A percentile compares a stretch with the other conserved stretches of the same genome.
These are phyloP conservation scores for Penicillium canescens DNA, from an alignment of 495 filamentous ascomycete species.

Conservation along the genomic window DNA sequence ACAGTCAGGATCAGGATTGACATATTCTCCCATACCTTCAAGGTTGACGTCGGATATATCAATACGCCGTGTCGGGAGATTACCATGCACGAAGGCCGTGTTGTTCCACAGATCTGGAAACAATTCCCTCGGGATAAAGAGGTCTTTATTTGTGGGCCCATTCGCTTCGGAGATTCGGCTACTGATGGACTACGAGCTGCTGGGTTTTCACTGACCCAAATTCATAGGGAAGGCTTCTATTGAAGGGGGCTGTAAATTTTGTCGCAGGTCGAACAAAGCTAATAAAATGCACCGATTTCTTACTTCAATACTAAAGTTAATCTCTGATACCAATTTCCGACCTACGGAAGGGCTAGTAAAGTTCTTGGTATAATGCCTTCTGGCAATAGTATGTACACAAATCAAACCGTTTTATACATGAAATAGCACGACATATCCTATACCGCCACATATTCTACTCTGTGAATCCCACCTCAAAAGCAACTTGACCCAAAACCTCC, in stretches of 20 bases:
- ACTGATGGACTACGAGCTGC: slow-evolving; percentile 9
- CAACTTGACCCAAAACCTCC: slow-evolving; percentile 2
- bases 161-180: slow-evolving; percentile 13
- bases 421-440: too few relatives aligned
- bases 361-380: too few relatives aligned
- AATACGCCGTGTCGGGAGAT: background rate
- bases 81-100: slow-evolving; percentile 6
- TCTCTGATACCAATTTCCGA: too few relatives aligned
- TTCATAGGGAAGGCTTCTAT: slow-evolving; percentile 20
- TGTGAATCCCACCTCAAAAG: background rate
- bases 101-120: slow-evolving; percentile 2
- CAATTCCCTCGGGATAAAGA: slow-evolving; percentile 4
- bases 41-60: background rate
- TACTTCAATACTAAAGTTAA: too few relatives aligned
- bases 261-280: too few relatives aligned
- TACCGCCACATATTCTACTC: too few relatives aligned
- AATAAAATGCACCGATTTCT: too few relatives aligned
- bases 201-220: slow-evolving; percentile 9
- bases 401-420: too few relatives aligned
- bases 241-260: background rate
- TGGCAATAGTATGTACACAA: too few relatives aligned
- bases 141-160: slow-evolving; percentile 17
- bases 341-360: too few relatives aligned
- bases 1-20: slow-evolving; percentile 1
- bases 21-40: slow-evolving; percentile 1